Base-by-base conservation (phyloP, 306 rosid species). In the Echinosophora koreensis region DNA sequence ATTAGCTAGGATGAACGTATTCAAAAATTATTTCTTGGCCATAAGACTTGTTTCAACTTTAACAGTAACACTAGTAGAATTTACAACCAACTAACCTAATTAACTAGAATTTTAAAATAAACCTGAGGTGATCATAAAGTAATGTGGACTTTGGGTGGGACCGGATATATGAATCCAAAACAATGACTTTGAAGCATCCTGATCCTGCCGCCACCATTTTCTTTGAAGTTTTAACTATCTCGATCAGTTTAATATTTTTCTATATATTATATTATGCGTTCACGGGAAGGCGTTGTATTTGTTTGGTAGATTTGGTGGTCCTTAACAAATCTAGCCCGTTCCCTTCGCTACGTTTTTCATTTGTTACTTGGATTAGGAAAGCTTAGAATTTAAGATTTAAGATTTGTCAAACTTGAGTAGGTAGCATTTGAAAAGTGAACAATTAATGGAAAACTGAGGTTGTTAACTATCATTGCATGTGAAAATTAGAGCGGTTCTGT, bases 351-450 rank as follows among this genome's bases (percentile, higher is more conserved):
- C 37, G 35, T 60, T 60, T 5, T 14, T 44, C 4, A 44, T 10
- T 10, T 11, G 3, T 44, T 4, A 5, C 0, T 35, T 60, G 5
- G 9, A 8, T 34, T 6, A 6, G 8, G 66, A 14, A 60, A 60
- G 22, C 12, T 13, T 5, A 2, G 5, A 34, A 14, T 14, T 14
- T 30, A 39, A 30, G 50, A 35, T 14, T 15, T 37, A 0, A 37
- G 42, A 62, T 63, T 44, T 11, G 54, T 66, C 41, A 47, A 67
- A 67, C 41, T 46, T 28, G 41, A 67, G 73, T 67, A 3, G 59
- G 73, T 63, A 42, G 27, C 49, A 63, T 37, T 63, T 63, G 69
- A 63, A 63, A 63, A 61, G 8, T 51, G 1, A 51, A n/a, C 1
- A 51, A 5, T 5, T 3, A 51, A 51, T 0, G 17, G 0, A 49